phyloP scores from a whole-genome alignment of 176 grass and related monocot genomes.

The Carex pumila region DNA sequence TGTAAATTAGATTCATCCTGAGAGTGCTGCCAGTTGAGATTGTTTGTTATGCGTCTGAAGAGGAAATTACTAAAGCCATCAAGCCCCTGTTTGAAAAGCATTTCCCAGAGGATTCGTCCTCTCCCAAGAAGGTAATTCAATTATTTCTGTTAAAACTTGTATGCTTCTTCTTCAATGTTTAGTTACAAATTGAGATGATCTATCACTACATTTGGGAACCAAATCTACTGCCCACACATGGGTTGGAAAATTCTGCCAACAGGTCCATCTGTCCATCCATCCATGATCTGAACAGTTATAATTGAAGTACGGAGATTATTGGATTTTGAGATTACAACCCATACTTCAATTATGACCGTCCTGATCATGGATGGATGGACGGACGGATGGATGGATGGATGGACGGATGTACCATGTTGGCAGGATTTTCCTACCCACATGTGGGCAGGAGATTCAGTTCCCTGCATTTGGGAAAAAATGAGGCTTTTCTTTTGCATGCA shows the following conservation, averaged over 20 bases:
- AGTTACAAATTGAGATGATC: not conserved
- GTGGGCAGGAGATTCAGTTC: too few relatives aligned
- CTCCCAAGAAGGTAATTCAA: conserved; percentile 47
- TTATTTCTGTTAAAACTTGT: not conserved
- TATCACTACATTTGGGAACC: not conserved
- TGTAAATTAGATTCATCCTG: conserved; percentile 65
- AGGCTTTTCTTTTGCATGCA: not conserved
- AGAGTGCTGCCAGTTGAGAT: conserved; percentile 80
- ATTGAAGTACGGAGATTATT: too few relatives aligned
- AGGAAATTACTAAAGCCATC: conserved; percentile 84
- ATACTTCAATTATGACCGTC: too few relatives aligned
- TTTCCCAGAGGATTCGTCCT: conserved; percentile 57
- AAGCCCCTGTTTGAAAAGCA: conserved; percentile 61
- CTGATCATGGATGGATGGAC: too few relatives aligned
- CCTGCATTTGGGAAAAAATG: not conserved
- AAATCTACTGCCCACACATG: too few relatives aligned
- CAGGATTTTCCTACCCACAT: too few relatives aligned
- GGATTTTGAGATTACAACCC: too few relatives aligned
- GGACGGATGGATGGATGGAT: too few relatives aligned
- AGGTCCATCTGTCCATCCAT: too few relatives aligned
- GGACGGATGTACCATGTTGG: too few relatives aligned
- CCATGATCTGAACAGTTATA: too few relatives aligned
- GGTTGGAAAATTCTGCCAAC: too few relatives aligned
- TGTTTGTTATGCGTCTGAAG: conserved; percentile 87
- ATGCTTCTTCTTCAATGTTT: not conserved